A percentile compares a stretch with the other conserved stretches of the same genome.
phyloP scores from a whole-genome alignment of 345 rosid species.

The Sapria himalayana region DNA sequence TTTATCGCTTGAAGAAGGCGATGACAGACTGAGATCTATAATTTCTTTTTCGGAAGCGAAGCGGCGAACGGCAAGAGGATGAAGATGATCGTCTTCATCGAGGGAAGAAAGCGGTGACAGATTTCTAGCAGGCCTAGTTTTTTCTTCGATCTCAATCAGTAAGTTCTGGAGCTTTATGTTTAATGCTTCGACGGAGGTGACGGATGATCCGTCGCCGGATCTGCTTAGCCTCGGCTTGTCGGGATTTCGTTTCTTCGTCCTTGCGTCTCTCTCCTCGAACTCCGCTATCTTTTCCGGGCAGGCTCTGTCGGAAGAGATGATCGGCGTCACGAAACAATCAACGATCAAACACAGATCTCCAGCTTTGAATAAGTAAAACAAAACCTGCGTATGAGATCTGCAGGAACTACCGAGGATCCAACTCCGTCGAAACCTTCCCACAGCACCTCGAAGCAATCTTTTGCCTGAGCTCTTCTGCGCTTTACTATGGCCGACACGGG shows the following conservation, averaged over 20 bases:
- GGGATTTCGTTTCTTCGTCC: slow-evolving; percentile 24
- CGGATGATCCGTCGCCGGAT: slow-evolving; percentile 12
- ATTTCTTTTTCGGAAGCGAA: slow-evolving; percentile 4
- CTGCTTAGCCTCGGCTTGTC: slow-evolving; percentile 19
- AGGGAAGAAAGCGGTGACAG: slow-evolving; percentile 10
- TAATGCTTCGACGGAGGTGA: slow-evolving; percentile 27
- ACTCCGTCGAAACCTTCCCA: slow-evolving; percentile 54
- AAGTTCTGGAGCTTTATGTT: slow-evolving; percentile 42
- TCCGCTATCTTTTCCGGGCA: slow-evolving; percentile 70
- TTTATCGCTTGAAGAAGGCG: slow-evolving; percentile 8
- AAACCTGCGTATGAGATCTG: slow-evolving; percentile 62
- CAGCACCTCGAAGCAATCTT: slow-evolving; percentile 53
- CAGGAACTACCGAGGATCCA: slow-evolving; percentile 45
- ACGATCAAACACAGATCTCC: neutral
- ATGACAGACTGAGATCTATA: slow-evolving; percentile 8
- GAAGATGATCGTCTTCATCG: slow-evolving; percentile 12
- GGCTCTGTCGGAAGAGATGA: slow-evolving; percentile 22
- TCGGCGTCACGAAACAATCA: neutral
- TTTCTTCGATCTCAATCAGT: slow-evolving; percentile 30
- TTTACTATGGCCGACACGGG: slow-evolving; percentile 62
- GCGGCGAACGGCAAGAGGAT: too few species aligned
- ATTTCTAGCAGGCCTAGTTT: slow-evolving; percentile 6
- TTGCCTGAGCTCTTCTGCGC: slow-evolving; percentile 45
- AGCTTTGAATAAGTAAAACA: neutral
- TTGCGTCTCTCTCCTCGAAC: slow-evolving; percentile 39